Evolutionary conservation across 768 basidiomycete genomes (phyloP).

Genomic region (Fistulinella prunicolor): DNA sequence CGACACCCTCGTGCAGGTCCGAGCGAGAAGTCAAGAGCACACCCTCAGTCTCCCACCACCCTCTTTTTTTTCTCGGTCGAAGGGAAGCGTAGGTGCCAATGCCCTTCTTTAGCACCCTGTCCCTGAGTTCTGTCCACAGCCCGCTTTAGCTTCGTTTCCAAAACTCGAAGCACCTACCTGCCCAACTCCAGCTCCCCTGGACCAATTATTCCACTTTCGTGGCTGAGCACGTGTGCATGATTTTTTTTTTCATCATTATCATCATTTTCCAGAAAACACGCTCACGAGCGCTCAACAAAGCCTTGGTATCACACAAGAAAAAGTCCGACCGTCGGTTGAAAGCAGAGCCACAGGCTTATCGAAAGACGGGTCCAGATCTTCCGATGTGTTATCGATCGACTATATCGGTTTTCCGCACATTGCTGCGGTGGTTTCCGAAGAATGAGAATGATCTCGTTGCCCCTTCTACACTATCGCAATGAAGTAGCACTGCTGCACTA

Average conservation of each 20-base stretch:
- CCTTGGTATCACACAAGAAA: not conserved
- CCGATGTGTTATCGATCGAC: not conserved
- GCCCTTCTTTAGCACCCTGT: not conserved
- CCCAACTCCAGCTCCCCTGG: not conserved
- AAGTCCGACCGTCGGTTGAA: not conserved
- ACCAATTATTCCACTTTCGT: not conserved
- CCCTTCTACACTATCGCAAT: conserved; percentile 31
- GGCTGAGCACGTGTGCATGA: not conserved
- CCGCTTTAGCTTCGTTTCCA: not conserved
- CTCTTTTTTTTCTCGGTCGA: not conserved
- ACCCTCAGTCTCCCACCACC: no score
- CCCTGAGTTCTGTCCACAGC: not conserved
- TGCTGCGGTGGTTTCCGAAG: conserved; percentile 17
- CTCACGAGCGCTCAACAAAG: not conserved
- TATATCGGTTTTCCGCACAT: not conserved
- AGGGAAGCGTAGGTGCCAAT: not conserved
- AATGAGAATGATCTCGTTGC: not conserved
- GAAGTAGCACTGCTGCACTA: conserved; percentile 20
- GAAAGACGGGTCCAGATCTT: not conserved
- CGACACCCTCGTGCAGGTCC: not conserved
- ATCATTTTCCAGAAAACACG: not conserved
- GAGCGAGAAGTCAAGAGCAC: not conserved
- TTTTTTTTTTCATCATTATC: not conserved
- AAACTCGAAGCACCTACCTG: not conserved
- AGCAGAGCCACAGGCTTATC: no score